Conservation (phyloP, 2,329 filamentous ascomycete species). For the Elsinoe necatrix region DNA sequence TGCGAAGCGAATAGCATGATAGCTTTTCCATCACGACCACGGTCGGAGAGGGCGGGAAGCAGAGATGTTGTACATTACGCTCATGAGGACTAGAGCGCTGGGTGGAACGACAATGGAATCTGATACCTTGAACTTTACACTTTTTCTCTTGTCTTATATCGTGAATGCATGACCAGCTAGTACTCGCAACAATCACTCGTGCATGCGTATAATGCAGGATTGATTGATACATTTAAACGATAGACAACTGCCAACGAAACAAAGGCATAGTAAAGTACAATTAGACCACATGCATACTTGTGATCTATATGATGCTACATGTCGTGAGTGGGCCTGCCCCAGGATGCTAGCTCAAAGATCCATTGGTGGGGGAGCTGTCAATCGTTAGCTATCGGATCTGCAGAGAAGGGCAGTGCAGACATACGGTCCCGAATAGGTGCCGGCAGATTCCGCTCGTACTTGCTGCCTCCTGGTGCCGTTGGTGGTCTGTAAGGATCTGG, state of each 20-base stretch:
- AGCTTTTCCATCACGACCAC: slow-evolving; percentile 15
- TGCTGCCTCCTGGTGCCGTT: slow-evolving; percentile 90
- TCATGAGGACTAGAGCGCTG: slow-evolving; percentile 15
- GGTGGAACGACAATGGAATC: slow-evolving; percentile 14
- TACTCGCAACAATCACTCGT: neutral
- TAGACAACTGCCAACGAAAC: neutral
- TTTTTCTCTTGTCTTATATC: neutral
- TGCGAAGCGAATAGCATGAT: slow-evolving; percentile 15
- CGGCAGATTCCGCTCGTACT: slow-evolving; percentile 90
- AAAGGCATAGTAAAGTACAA: neutral
- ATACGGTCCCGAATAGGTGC: slow-evolving; percentile 71
- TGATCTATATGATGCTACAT: slow-evolving; percentile 17
- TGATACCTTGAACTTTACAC: slow-evolving; percentile 14
- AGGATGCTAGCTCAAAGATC: slow-evolving; percentile 30
- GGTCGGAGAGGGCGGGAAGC: slow-evolving; percentile 9
- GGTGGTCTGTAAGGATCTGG: slow-evolving; percentile 86
- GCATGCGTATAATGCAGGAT: no score
- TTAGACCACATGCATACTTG: slow-evolving; percentile 2
- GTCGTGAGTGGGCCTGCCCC: neutral
- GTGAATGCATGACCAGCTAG: neutral
- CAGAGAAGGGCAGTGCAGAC: slow-evolving; percentile 28
- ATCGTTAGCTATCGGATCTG: slow-evolving; percentile 10
- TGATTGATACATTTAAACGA: no score
- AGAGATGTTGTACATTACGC: slow-evolving; percentile 17
- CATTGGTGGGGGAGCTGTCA: slow-evolving; percentile 41